Base-by-base conservation (phyloP, 164 flowering plant species). In the Chloranthus sessilifolius region DNA sequence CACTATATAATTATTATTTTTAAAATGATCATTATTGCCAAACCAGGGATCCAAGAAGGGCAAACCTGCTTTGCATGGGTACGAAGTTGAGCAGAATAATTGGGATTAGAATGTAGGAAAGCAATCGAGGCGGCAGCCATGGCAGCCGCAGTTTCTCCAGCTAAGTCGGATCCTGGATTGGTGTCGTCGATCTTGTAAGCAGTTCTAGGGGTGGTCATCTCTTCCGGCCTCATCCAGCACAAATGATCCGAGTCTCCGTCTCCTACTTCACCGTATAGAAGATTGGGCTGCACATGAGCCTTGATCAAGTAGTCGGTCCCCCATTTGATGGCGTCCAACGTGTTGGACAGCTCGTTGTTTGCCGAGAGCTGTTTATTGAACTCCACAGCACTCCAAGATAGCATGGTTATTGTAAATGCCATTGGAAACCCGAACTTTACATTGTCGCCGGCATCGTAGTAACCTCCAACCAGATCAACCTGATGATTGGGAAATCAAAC, bases 121-220 rank as follows among this genome's bases (percentile, higher is more conserved):
- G 67, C 89, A 2, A 80, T 47, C 33, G 89, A 68, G 1, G 95
- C 75, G 0, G 92, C 88, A 15, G 91, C 89, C 5, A 83, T 5
- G 28, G 95, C 88, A 14, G 95, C 95, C 0, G 91, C 80, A 1
- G 85, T 74, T 62, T 87, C 91, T 1, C 71, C 95, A 4, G 87
- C 91, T 2, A 87, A 72, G 50, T 82, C 95, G 0, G 92, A 59
- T 0, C 95, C 92, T 0, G 91, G 91, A 20, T 74, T 46, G n/a
- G 63, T 34, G 0, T 42, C 60, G 39, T 78, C 74, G 5, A 87
- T 56, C 50, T 51, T 62, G 53, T 47, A 81, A 2, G 69, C 23
- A 1, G 72, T 65, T 21, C 92, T 63, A 1, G 88, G 66, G 0
- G 92, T 80, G 42, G 69, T 72, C 95, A 87, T 87, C 52, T 83